Evolutionary conservation across 768 basidiomycete genomes (phyloP).

Genomic region (Mycena albidolilacea): DNA sequence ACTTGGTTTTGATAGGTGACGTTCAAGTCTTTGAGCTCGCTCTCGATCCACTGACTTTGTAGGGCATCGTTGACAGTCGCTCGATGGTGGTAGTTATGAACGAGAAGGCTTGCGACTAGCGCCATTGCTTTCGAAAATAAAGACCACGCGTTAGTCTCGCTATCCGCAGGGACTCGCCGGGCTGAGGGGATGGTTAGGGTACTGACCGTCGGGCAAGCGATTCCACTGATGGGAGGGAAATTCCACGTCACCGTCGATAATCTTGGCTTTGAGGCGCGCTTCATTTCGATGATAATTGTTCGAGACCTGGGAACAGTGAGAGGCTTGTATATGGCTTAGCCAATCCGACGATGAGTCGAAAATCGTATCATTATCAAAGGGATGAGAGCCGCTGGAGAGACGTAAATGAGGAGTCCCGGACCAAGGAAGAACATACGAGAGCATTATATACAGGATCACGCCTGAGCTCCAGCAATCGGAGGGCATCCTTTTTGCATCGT

Average conservation of each 20-base stretch:
- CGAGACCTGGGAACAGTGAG: slow-evolving; percentile 57
- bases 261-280: slow-evolving; percentile 75
- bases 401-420: neutral
- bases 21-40: slow-evolving; percentile 73
- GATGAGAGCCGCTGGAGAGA: slow-evolving; percentile 74
- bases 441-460: slow-evolving; percentile 86
- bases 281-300: slow-evolving; percentile 65
- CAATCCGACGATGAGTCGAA: slow-evolving; percentile 54
- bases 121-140: slow-evolving; percentile 62
- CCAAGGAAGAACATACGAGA: slow-evolving; percentile 70
- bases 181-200: slow-evolving; percentile 11
- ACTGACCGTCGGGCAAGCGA: slow-evolving; percentile 70
- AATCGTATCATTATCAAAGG: slow-evolving; percentile 75
- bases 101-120: slow-evolving; percentile 74
- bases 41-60: slow-evolving; percentile 75
- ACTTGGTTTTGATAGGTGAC: slow-evolving; percentile 66
- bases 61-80: slow-evolving; percentile 77
- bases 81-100: slow-evolving; percentile 69
- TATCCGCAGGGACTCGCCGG: neutral
- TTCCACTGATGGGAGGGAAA: slow-evolving; percentile 72
- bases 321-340: slow-evolving; percentile 53
- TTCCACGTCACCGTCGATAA: slow-evolving; percentile 72
- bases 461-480: slow-evolving; percentile 93
- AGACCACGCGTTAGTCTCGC: slow-evolving; percentile 16
- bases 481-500: slow-evolving; percentile 72